These are phyloP conservation scores for Candida stauntonica DNA, from an alignment of 805 yeast species.

Conservation along the genomic window DNA sequence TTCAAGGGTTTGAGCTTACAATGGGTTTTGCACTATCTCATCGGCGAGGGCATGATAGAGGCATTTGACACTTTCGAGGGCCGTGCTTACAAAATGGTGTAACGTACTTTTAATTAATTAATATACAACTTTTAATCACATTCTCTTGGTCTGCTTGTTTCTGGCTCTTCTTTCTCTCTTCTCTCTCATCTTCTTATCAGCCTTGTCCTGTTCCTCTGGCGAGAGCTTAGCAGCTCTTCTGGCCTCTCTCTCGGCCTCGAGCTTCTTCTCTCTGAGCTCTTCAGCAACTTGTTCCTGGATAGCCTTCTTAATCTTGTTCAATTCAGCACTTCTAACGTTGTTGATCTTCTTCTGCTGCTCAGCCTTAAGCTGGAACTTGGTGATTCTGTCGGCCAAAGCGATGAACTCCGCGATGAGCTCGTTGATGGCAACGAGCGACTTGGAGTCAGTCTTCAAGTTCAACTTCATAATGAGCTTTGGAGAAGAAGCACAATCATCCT, in stretches of 20 bases:
- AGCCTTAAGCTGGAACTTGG: slow-evolving; percentile 55
- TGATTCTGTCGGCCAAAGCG: slow-evolving; percentile 48
- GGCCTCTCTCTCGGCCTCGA: slow-evolving; percentile 62
- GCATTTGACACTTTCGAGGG: slow-evolving; percentile 52
- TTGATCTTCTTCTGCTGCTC: slow-evolving; percentile 75
- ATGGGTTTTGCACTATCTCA: slow-evolving; percentile 48
- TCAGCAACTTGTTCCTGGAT: slow-evolving; percentile 65
- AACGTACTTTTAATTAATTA: neutral
- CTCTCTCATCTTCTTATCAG: slow-evolving; percentile 73
- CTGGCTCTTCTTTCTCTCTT: slow-evolving; percentile 79
- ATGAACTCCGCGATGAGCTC: slow-evolving; percentile 53
- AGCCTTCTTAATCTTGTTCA: slow-evolving; percentile 63
- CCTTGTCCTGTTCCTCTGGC: slow-evolving; percentile 75
- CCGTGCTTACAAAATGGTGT: slow-evolving; percentile 6
- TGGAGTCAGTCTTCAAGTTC: slow-evolving; percentile 43
- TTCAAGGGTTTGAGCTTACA: slow-evolving; percentile 46
- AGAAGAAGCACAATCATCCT: slow-evolving; percentile 49
- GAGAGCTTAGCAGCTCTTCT: slow-evolving; percentile 56
- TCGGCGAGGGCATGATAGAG: slow-evolving; percentile 50
- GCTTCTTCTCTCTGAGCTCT: slow-evolving; percentile 62
- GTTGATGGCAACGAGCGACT: slow-evolving; percentile 46
- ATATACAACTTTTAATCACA: slow-evolving; percentile 5
- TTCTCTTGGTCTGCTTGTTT: slow-evolving; percentile 31
- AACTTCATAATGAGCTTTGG: slow-evolving; percentile 52
- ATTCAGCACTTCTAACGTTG: slow-evolving; percentile 73